These are phyloP conservation scores for Puya raimondii DNA, from an alignment of 176 grass and related monocot species.

Conservation along the genomic window DNA sequence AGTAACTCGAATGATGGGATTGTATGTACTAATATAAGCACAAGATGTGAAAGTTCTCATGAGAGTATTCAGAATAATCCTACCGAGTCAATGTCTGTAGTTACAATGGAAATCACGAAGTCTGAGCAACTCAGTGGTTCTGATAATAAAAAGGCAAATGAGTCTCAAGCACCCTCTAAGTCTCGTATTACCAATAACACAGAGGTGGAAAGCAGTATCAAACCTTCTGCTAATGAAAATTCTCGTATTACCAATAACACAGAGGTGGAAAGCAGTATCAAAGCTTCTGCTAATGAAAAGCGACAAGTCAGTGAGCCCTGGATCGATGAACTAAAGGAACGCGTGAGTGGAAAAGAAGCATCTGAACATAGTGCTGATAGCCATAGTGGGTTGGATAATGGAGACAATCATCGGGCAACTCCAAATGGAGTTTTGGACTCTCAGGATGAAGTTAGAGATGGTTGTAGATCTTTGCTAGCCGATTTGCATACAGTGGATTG, in stretches of 20 bases:
- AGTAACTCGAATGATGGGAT: slow-evolving; percentile 24
- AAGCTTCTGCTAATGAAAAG: slow-evolving; percentile 17
- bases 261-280: slow-evolving; percentile 18
- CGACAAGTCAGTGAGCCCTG: slow-evolving; percentile 7
- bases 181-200: slow-evolving; percentile 9
- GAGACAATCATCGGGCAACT: slow-evolving; percentile 3
- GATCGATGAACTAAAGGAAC: slow-evolving; percentile 10
- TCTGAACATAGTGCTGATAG: slow-evolving; percentile 12
- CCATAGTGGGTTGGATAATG: slow-evolving; percentile 10
- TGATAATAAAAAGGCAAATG: slow-evolving; percentile 19
- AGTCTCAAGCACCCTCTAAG: slow-evolving; percentile 22
- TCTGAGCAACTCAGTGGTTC: slow-evolving; percentile 11
- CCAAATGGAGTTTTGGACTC: slow-evolving; percentile 25
- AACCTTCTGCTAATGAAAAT: slow-evolving; percentile 19
- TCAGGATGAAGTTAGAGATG: slow-evolving; percentile 21
- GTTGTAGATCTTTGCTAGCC: background rate
- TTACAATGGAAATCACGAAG: slow-evolving; percentile 12
- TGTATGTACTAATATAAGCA: slow-evolving; percentile 16
- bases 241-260: slow-evolving; percentile 17
- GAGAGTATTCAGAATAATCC: slow-evolving; percentile 22
- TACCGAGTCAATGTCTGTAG: slow-evolving; percentile 15
- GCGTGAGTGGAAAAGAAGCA: slow-evolving; percentile 11
- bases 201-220: slow-evolving; percentile 18
- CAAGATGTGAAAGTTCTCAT: slow-evolving; percentile 5
- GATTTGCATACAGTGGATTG: slow-evolving; percentile 18